A percentile compares a stretch with the other conserved stretches of the same genome.
Conservation (phyloP, 352 stramenopile genomes). For the Albugo laibachii region DNA sequence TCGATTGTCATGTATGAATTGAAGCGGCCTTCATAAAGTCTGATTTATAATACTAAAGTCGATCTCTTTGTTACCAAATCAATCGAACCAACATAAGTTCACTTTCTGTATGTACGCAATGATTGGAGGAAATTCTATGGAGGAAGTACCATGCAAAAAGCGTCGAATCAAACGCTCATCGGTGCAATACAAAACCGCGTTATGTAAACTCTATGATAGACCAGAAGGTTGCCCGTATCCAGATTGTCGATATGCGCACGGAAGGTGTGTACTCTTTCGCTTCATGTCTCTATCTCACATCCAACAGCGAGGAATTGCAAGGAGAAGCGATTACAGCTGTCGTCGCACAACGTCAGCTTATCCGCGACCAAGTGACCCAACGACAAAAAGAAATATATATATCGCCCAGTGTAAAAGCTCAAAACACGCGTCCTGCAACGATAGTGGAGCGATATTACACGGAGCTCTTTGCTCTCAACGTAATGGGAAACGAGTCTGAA, state of each 20-base stretch:
- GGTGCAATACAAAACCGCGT: constrained; percentile 47
- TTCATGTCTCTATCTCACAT: not conserved
- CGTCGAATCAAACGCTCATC: constrained; percentile 36
- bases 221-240: constrained; percentile 58
- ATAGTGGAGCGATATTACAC: constrained; percentile 79
- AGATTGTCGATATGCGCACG: constrained; percentile 71
- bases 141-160: constrained; percentile 22
- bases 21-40: too few relatives aligned
- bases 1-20: too few relatives aligned
- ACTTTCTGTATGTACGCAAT: too few relatives aligned
- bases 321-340: constrained; percentile 25
- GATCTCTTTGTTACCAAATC: too few relatives aligned
- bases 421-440: not conserved
- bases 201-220: constrained; percentile 78
- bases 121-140: not conserved
- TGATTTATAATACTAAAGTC: too few relatives aligned
- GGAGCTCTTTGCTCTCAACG: constrained; percentile 63
- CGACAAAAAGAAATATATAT: constrained; percentile 45
- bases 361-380: constrained; percentile 48
- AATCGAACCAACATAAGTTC: too few relatives aligned
- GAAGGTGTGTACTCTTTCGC: constrained; percentile 4
- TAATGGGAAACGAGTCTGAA: constrained; percentile 36
- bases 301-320: constrained; percentile 32
- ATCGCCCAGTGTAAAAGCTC: not conserved
- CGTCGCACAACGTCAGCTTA: constrained; percentile 53